Evolutionary conservation across 495 filamentous ascomycete species (phyloP), one percentile per base, ranked within the genome.

Genomic region (Trypethelium eluteriae): DNA sequence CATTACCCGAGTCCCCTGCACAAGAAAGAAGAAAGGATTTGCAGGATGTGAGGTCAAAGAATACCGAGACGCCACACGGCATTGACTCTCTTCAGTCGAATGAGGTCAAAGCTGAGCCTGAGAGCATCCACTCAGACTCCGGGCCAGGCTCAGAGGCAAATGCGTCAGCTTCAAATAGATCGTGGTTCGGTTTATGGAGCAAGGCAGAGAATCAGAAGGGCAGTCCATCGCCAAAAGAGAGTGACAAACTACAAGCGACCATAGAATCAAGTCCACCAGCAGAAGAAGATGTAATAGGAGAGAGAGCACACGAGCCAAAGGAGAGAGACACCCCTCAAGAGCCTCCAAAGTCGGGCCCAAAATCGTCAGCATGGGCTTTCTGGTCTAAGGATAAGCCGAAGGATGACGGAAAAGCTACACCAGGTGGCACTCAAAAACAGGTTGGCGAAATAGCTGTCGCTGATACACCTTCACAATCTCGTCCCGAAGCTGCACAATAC

Each of bases 291-390:
- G 25, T 38, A 47, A 41, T 38, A 3, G 62, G 11, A 2, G 62
- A 70, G 39, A 53, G 63, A 36, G 14, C 3, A 36, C 3, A 36
- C 1, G 59, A 61, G 35, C 35, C 32, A 9, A 11, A 50, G 10
- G 59, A 32, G 25, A 41, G 36, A 44, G 36, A 56, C 5, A 46
- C 67, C 61, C 2, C 47, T 16, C 34, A 12, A 35, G 18, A 50
- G 41, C 9, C 16, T 34, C 38, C 12, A 44, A 69, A 71, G 38
- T 25, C 38, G 14, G 5, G 68, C 38, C 64, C 70, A 12, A 84
- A 81, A 67, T 82, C 87, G 25, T 89, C 89, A 6, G 89, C 87
- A 1, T 95, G 91, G 91, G 90, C 88, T 0, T 95, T 95, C 69
- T 95, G 89, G 89, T 91, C 88, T 6, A 85, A 83, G 64, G 89